Evolutionary conservation across 192 early-diverging fungal genomes (phyloP).

Genomic region (Funneliformis geosporum): DNA sequence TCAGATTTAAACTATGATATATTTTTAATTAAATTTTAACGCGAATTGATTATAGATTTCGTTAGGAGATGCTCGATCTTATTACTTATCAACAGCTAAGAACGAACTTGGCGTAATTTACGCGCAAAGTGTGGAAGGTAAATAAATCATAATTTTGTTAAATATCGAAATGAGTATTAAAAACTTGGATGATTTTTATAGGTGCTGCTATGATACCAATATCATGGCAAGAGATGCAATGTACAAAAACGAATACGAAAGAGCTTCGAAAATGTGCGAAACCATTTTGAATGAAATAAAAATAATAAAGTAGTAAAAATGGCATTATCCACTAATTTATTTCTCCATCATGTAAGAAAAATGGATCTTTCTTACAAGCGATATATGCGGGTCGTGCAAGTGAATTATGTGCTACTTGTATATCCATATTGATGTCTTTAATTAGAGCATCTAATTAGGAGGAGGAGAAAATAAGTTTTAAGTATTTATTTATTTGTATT

Average conservation of each 20-base stretch:
- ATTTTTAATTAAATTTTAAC: background rate
- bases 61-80: constrained; percentile 89
- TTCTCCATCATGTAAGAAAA: background rate
- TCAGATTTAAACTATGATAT: background rate
- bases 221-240: constrained; percentile 98
- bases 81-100: constrained; percentile 87
- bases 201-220: constrained; percentile 85
- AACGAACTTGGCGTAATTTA: constrained; percentile 96
- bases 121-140: constrained; percentile 81
- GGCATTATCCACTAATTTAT: background rate
- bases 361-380: background rate
- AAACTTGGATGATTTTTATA: background rate
- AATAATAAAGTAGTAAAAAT: too few species aligned
- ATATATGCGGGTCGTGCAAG: constrained; percentile 44
- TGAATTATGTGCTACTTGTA: constrained; percentile 73
- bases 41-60: constrained; percentile 62
- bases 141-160: constrained; percentile 14
- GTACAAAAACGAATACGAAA: constrained; percentile 80
- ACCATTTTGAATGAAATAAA: constrained; percentile 52
- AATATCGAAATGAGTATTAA: background rate
- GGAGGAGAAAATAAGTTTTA: background rate
- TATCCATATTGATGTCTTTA: constrained; percentile 90
- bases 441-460: constrained; percentile 77
- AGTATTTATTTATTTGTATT: background rate
- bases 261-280: constrained; percentile 97